These are phyloP conservation scores for Sergeia podlipaevii DNA, from an alignment of 208 protist species.

Conservation along the genomic window DNA sequence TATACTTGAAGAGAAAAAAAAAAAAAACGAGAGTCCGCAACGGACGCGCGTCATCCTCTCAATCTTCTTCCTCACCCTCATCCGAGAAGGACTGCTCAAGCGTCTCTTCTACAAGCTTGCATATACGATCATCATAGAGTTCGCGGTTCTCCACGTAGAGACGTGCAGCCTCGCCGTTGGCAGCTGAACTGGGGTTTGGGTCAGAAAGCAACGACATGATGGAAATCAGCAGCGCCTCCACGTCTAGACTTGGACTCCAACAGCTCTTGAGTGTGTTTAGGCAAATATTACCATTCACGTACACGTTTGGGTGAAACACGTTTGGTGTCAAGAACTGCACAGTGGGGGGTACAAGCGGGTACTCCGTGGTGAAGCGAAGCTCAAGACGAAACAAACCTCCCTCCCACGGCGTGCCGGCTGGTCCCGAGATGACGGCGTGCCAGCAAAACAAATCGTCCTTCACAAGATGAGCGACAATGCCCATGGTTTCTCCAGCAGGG, in stretches of 20 bases:
- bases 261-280: constrained; percentile 99
- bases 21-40: neutral
- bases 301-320: constrained; percentile 99
- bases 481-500: constrained; percentile 19
- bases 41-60: constrained; percentile 8
- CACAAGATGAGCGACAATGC: constrained; percentile 60
- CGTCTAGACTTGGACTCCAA: constrained; percentile 98
- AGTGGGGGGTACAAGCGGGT: constrained; percentile 94
- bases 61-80: constrained; percentile 44
- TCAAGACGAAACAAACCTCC: constrained; percentile 86
- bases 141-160: constrained; percentile 95
- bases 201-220: constrained; percentile 99
- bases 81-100: constrained; percentile 71
- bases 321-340: constrained; percentile 97
- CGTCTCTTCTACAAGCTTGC: constrained; percentile 56
- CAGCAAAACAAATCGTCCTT: constrained; percentile 83
- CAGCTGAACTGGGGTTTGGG: constrained; percentile 99
- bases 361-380: constrained; percentile 73
- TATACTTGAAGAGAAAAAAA: constrained; percentile 10
- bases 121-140: constrained; percentile 92
- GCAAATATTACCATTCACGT: constrained; percentile 98
- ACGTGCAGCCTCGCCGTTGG: constrained; percentile 97
- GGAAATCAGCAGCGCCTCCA: constrained; percentile 98
- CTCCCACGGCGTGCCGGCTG: constrained; percentile 79
- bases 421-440: constrained; percentile 81